Evolutionary conservation across 108 stramenopile genomes (phyloP).

Genomic region (Hondaea fermentalgiana): DNA sequence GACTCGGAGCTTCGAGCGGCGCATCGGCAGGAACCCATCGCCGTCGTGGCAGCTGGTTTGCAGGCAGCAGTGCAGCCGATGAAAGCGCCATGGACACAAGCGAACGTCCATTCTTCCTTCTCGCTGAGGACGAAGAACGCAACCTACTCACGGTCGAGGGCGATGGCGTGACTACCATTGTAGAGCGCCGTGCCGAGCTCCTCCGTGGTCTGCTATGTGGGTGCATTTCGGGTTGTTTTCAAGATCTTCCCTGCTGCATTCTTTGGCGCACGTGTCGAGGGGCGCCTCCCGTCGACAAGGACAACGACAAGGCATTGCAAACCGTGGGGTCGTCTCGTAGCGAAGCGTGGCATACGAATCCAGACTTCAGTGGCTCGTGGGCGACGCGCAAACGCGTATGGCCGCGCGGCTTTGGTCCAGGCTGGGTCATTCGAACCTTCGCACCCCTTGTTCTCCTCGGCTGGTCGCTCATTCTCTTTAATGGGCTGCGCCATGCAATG

Average conservation of each 20-base stretch:
- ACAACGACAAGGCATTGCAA: background rate
- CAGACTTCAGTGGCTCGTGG: background rate
- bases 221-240: background rate
- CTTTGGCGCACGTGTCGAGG: background rate
- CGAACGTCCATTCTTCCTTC: background rate
- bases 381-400: background rate
- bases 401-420: slow-evolving; percentile 3
- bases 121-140: background rate
- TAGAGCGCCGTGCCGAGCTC: background rate
- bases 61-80: background rate
- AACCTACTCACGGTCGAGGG: background rate
- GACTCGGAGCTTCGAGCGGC: too few relatives aligned
- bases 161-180: background rate
- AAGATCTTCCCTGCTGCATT: background rate
- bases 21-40: too few relatives aligned
- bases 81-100: background rate
- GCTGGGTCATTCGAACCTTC: background rate
- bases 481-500: background rate
- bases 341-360: background rate
- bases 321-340: background rate
- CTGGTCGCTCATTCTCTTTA: background rate
- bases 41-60: background rate
- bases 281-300: too few relatives aligned
- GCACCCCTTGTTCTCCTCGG: background rate
- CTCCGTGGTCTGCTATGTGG: background rate